Conservation (phyloP, 768 basidiomycete species). For the Harrya chromipes region DNA sequence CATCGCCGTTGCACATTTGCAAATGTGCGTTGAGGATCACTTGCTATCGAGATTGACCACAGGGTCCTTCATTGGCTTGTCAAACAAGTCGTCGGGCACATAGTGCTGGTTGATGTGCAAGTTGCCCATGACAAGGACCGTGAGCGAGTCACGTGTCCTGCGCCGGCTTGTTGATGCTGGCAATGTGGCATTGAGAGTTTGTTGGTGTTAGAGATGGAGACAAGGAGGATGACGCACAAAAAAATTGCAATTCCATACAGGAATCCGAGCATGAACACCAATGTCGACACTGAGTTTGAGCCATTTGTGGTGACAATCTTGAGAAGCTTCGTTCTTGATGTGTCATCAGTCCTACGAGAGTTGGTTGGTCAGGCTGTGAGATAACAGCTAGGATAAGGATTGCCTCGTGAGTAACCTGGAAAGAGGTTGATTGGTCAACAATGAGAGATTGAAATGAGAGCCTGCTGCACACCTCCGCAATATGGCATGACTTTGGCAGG, state of each 20-base stretch:
- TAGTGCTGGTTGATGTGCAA: slow-evolving; percentile 77
- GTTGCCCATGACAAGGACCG: slow-evolving; percentile 65
- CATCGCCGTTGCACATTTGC: slow-evolving; percentile 77
- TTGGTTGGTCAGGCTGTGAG: not conserved
- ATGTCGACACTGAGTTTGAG: slow-evolving; percentile 92
- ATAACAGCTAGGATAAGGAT: not conserved
- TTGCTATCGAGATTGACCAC: slow-evolving; percentile 71
- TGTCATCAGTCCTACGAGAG: slow-evolving; percentile 63
- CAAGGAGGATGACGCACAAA: slow-evolving; percentile 50
- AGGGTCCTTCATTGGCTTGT: slow-evolving; percentile 57
- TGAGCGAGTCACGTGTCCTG: slow-evolving; percentile 73
- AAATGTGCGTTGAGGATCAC: slow-evolving; percentile 80
- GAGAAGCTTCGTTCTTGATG: slow-evolving; percentile 88
- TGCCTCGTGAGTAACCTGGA: slow-evolving; percentile 73
- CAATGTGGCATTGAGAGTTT: not conserved
- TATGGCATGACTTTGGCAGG: slow-evolving; percentile 76
- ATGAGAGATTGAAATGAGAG: not conserved
- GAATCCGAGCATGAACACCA: slow-evolving; percentile 82
- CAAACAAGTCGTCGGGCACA: slow-evolving; percentile 68
- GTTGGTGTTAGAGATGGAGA: not conserved
- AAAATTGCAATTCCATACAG: slow-evolving; percentile 75
- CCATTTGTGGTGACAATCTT: slow-evolving; percentile 87
- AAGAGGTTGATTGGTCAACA: not conserved
- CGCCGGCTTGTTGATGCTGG: slow-evolving; percentile 89
- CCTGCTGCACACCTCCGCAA: slow-evolving; percentile 61